Conservation (phyloP, 495 filamentous ascomycete genomes). For the Glonium stellatum region DNA sequence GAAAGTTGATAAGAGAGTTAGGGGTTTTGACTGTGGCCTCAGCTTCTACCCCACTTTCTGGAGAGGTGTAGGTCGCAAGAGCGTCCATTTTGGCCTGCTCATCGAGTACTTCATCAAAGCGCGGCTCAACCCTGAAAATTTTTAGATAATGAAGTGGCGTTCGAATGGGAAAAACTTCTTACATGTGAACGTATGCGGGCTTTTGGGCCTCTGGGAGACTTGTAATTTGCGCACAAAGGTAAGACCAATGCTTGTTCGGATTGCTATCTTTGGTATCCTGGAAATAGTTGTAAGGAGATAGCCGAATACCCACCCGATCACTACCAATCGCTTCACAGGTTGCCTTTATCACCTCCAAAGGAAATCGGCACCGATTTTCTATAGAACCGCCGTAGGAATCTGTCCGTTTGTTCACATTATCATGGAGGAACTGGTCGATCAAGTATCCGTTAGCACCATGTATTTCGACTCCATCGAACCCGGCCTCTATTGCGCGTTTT, state of each 20-base stretch:
- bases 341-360: conserved; percentile 42
- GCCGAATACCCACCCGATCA: conserved; percentile 38
- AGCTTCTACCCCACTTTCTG: conserved; percentile 15
- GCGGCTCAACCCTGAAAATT: conserved; percentile 19
- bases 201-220: conserved; percentile 10
- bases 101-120: conserved; percentile 26
- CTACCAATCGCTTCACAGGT: conserved; percentile 34
- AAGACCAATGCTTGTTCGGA: conserved; percentile 23
- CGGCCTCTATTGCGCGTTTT: conserved; percentile 24
- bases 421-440: conserved; percentile 49
- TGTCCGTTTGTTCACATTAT: conserved; percentile 45
- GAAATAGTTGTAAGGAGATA: conserved; percentile 40
- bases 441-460: conserved; percentile 54
- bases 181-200: conserved; percentile 27
- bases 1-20: conserved; percentile 13
- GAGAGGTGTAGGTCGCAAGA: conserved; percentile 18
- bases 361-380: conserved; percentile 45
- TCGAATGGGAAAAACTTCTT: background rate
- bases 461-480: conserved; percentile 25
- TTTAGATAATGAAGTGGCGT: background rate
- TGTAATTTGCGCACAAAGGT: conserved; percentile 24
- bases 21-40: conserved; percentile 16
- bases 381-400: conserved; percentile 48
- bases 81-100: conserved; percentile 27
- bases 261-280: conserved; percentile 27